These are phyloP conservation scores for Hansenula lynferdii DNA, from an alignment of 1,139 yeast species.

Conservation along the genomic window DNA sequence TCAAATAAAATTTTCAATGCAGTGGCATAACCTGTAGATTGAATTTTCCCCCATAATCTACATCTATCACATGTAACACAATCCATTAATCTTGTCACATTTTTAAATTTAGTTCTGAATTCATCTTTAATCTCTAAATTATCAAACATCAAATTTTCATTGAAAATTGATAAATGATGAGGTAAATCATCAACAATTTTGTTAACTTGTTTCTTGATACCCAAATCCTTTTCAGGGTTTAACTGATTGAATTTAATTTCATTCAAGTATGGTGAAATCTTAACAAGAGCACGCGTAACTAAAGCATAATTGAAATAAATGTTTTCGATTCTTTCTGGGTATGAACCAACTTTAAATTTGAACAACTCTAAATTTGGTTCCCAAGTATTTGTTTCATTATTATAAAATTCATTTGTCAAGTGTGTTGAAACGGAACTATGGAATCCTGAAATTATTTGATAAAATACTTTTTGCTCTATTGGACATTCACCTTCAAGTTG, in stretches of 20 bases:
- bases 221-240: constrained; percentile 41
- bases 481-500: constrained; percentile 53
- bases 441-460: constrained; percentile 85
- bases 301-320: constrained; percentile 91
- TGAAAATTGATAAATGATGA: constrained; percentile 41
- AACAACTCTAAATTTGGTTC: constrained; percentile 79
- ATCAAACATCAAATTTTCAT: constrained; percentile 53
- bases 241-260: constrained; percentile 44
- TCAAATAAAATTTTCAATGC: constrained; percentile 89
- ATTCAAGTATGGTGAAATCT: constrained; percentile 45
- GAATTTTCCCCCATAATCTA: constrained; percentile 96
- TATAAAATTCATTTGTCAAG: constrained; percentile 77
- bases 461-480: constrained; percentile 80
- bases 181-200: constrained; percentile 39
- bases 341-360: constrained; percentile 85
- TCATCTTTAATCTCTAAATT: constrained; percentile 61
- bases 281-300: constrained; percentile 75
- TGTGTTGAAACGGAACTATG: constrained; percentile 97
- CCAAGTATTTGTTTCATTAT: constrained; percentile 72
- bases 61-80: constrained; percentile 99
- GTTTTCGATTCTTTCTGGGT: constrained; percentile 85
- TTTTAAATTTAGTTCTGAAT: constrained; percentile 78
- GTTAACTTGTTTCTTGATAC: constrained; percentile 39
- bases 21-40: constrained; percentile 96
- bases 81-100: constrained; percentile 92